A percentile compares a stretch with the other conserved stretches of the same genome.
Evolutionary conservation across 116 monocot genomes (phyloP).

Genomic region (Dioscorea cayenensis): DNA sequence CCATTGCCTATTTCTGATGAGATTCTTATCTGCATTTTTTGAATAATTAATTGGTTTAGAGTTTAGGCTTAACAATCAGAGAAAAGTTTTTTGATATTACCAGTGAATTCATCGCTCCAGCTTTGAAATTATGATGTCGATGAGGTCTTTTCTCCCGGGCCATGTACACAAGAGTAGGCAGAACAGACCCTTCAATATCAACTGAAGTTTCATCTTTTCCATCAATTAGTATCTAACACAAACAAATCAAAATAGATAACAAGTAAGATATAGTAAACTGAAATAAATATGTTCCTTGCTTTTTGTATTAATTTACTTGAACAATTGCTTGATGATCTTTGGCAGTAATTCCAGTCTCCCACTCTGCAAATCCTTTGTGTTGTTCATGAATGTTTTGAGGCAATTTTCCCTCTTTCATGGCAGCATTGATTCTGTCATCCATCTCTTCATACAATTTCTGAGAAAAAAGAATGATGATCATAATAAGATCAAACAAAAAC

Average conservation of each 20-base stretch:
- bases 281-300: background rate
- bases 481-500: background rate
- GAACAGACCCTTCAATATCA: conserved; percentile 12
- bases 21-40: conserved; percentile 20
- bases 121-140: conserved; percentile 48
- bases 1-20: conserved; percentile 42
- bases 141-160: conserved; percentile 44
- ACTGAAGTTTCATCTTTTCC: conserved; percentile 25
- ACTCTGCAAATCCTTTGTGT: conserved; percentile 38
- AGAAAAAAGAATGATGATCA: background rate
- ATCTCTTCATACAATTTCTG: conserved; percentile 40
- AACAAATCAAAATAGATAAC: background rate
- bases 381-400: conserved; percentile 14
- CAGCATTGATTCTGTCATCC: conserved; percentile 26
- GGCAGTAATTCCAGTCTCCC: conserved; percentile 18
- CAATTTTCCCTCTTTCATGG: conserved; percentile 13
- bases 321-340: conserved; percentile 40
- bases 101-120: conserved; percentile 54
- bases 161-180: conserved; percentile 46
- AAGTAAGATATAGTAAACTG: background rate
- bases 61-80: background rate
- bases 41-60: too few relatives aligned
- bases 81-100: conserved; percentile 6
- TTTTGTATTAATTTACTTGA: conserved; percentile 5
- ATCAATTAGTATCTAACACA: conserved; percentile 40